Conservation (phyloP, 106 monocot genomes). For the Dendrobium nobile region DNA sequence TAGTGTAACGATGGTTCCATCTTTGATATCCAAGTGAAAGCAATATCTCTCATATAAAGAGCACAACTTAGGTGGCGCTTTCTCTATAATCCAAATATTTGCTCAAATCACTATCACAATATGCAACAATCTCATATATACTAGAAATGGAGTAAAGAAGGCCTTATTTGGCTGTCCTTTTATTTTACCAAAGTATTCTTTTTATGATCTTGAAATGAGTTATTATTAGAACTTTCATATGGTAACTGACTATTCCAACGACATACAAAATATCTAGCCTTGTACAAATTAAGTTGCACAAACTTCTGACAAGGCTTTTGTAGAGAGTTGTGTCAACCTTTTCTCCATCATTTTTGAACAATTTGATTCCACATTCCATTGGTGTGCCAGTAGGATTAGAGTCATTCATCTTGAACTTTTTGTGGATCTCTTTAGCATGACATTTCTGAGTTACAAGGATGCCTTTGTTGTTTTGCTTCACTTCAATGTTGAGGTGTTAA, state of each 20-base stretch:
- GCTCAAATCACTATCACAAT: not conserved
- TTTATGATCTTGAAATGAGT: not conserved
- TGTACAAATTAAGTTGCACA: not conserved
- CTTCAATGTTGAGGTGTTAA: not conserved
- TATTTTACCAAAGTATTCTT: not conserved
- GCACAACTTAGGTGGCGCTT: not conserved
- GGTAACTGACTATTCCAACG: not conserved
- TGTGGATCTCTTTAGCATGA: not conserved
- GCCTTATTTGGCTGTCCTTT: not conserved
- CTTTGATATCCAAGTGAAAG: not conserved
- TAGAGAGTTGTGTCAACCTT: not conserved
- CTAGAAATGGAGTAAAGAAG: not conserved
- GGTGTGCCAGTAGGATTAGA: not conserved
- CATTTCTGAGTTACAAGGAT: not conserved
- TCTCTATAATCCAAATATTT: not conserved
- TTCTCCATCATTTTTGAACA: not conserved
- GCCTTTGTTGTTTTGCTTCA: not conserved
- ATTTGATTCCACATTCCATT: not conserved
- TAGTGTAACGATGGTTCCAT: not conserved
- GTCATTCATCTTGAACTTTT: not conserved
- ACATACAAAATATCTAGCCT: not conserved
- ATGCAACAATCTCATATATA: not conserved
- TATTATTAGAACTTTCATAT: not conserved
- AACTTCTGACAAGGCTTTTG: not conserved
- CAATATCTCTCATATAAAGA: not conserved